phyloP scores from a whole-genome alignment of 345 rosid species.

The Isatis tinctoria region DNA sequence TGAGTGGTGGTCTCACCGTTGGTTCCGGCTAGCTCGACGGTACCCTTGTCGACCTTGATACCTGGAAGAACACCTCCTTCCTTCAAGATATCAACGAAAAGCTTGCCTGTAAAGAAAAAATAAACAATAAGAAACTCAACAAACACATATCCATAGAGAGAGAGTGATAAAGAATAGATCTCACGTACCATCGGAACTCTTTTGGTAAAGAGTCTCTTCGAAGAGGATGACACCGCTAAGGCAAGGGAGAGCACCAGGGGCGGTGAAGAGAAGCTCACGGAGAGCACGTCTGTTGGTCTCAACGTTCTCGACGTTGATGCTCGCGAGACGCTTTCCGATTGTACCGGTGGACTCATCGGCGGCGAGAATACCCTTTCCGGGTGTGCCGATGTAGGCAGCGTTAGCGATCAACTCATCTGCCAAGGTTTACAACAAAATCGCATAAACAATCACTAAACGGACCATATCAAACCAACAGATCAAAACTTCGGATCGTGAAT shows the following conservation, averaged over 20 bases:
- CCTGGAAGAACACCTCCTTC: slow-evolving; percentile 95
- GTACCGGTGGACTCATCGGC: slow-evolving; percentile 99
- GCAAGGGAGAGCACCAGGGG: slow-evolving; percentile 76
- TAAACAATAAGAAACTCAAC: not conserved
- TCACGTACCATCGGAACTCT: slow-evolving; percentile 57
- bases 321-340: slow-evolving; percentile 87
- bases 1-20: slow-evolving; percentile 93
- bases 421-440: not conserved
- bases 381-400: slow-evolving; percentile 96
- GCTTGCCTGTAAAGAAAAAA: slow-evolving; percentile 52
- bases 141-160: not conserved
- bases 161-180: not conserved
- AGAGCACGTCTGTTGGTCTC: slow-evolving; percentile 78
- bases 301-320: slow-evolving; percentile 90
- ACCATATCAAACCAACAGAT: not conserved
- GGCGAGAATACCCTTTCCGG: slow-evolving; percentile 97
- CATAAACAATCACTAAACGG: not conserved
- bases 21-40: slow-evolving; percentile 89
- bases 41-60: slow-evolving; percentile 97
- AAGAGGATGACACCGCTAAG: slow-evolving; percentile 87
- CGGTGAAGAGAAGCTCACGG: slow-evolving; percentile 89
- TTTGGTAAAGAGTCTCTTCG: slow-evolving; percentile 89
- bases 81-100: slow-evolving; percentile 73
- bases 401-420: slow-evolving; percentile 81
- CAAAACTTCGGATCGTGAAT: slow-evolving; percentile 5